A percentile compares a stretch with the other conserved stretches of the same genome.
Evolutionary conservation across 2,329 filamentous ascomycete species (phyloP).

Genomic region (Cladosporium sp.): DNA sequence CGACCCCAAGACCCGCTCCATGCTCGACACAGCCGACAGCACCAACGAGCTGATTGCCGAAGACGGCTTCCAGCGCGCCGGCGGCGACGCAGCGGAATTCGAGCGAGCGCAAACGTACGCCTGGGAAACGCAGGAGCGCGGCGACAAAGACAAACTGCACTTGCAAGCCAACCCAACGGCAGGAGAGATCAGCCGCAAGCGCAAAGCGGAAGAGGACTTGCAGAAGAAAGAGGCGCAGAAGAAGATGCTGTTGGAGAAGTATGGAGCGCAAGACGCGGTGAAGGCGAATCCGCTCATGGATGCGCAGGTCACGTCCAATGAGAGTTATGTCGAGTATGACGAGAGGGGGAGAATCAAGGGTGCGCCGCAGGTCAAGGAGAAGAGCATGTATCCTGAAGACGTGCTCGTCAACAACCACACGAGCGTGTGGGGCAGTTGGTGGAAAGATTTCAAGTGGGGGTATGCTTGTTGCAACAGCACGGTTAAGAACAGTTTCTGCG

Average conservation of each 20-base stretch:
- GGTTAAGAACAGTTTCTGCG: conserved; percentile 96
- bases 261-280: conserved; percentile 65
- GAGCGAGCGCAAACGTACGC: conserved; percentile 84
- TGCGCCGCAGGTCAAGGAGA: conserved; percentile 67
- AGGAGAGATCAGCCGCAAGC: conserved; percentile 77
- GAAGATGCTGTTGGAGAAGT: conserved; percentile 73
- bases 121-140: conserved; percentile 89
- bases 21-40: conserved; percentile 78
- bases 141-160: conserved; percentile 75
- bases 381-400: conserved; percentile 90
- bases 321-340: conserved; percentile 91
- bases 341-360: conserved; percentile 86
- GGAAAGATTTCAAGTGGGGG: conserved; percentile 91
- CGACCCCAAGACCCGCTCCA: conserved; percentile 89
- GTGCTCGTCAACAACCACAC: conserved; percentile 86
- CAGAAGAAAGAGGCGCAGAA: conserved; percentile 63
- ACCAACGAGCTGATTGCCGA: conserved; percentile 82
- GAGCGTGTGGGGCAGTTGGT: conserved; percentile 95
- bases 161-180: conserved; percentile 95
- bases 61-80: conserved; percentile 83
- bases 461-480: conserved; percentile 92
- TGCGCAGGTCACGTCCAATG: conserved; percentile 71
- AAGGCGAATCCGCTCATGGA: conserved; percentile 56
- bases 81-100: conserved; percentile 89
- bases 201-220: conserved; percentile 70